phyloP scores from a whole-genome alignment of 257 asterid species.

The Apocynum venetum region DNA sequence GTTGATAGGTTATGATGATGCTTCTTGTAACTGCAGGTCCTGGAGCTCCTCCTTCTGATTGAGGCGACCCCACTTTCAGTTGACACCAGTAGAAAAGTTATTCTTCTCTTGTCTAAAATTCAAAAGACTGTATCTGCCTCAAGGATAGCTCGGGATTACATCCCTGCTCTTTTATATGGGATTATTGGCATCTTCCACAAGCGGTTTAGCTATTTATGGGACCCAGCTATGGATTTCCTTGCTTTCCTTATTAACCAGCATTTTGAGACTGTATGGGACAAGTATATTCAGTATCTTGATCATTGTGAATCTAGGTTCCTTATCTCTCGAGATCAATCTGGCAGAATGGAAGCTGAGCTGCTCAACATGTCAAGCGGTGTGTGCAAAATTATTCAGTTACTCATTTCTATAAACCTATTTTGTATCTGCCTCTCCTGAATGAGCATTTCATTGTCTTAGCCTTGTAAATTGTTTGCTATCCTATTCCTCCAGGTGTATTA shows the following conservation, averaged over 20 bases:
- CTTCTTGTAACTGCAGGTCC: constrained; percentile 52
- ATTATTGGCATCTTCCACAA: constrained; percentile 72
- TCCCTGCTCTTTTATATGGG: constrained; percentile 59
- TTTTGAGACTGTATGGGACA: constrained; percentile 56
- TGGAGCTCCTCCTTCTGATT: constrained; percentile 58
- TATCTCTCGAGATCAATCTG: constrained; percentile 36
- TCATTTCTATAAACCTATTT: not conserved
- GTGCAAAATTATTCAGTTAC: constrained; percentile 10
- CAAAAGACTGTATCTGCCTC: constrained; percentile 56
- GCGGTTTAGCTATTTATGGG: constrained; percentile 63
- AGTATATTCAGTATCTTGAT: constrained; percentile 53
- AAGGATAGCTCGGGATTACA: constrained; percentile 53
- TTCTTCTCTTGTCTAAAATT: constrained; percentile 57
- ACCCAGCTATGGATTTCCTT: constrained; percentile 77
- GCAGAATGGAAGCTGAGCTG: constrained; percentile 25
- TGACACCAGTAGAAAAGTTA: constrained; percentile 61
- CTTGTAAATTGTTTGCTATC: not conserved
- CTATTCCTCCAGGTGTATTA: not conserved
- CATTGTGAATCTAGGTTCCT: constrained; percentile 51
- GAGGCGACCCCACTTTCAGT: constrained; percentile 68
- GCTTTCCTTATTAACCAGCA: constrained; percentile 52
- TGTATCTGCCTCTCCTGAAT: not conserved
- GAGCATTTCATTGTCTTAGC: constrained; percentile 8
- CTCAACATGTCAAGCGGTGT: constrained; percentile 45
- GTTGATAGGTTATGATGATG: constrained; percentile 7